Evolutionary conservation across 257 asterid genomes (phyloP), one percentile per base, ranked within the genome.

Genomic region (Ajuga chamaepitys): DNA sequence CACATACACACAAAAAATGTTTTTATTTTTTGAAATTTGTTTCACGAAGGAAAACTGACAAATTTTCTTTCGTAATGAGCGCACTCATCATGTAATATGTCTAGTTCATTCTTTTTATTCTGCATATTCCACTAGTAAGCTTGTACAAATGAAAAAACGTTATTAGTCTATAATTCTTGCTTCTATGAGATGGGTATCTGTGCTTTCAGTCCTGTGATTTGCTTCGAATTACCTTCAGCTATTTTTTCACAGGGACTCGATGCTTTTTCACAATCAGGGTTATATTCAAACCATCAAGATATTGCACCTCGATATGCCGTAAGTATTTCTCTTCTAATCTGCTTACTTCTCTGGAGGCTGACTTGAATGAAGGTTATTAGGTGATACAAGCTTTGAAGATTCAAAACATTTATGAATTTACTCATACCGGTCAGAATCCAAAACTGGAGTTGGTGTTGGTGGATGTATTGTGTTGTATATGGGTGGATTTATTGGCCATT

Each of bases 261-360:
- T 78, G 97, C 97, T 38, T 90, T 90, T 66, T 90, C 97, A 14
- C 97, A 90, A 74, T 90, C 97, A 57, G 97, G 97, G 38, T 78
- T 90, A 24, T 90, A 90, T 78, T 90, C 97, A 53, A 90, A 87
- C 74, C 95, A 90, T 78, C 95, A 85, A 76, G 95, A 87, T 79
- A 90, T 90, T 26, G 97, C 92, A 66, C 95, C 97, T 52, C 92
- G 95, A 62, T 90, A 90, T 81, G 80, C 97, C 61, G 97, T 85
- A 70, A 80, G 95, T 61, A 51, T 17, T 32, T 68, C n/a, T 20
- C 69, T 30, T 41, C 12, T 66, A n/a, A 72, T 38, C 44, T 20
- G 9, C 46, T 18, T 9, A 14, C 26, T 50, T 38, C 25, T 26
- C 34, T 24, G 12, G 2, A 35, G 16, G 17, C 30, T 42, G 2